Conservation (phyloP, 2,329 filamentous ascomycete genomes). For the Xylariaceae sp. region DNA sequence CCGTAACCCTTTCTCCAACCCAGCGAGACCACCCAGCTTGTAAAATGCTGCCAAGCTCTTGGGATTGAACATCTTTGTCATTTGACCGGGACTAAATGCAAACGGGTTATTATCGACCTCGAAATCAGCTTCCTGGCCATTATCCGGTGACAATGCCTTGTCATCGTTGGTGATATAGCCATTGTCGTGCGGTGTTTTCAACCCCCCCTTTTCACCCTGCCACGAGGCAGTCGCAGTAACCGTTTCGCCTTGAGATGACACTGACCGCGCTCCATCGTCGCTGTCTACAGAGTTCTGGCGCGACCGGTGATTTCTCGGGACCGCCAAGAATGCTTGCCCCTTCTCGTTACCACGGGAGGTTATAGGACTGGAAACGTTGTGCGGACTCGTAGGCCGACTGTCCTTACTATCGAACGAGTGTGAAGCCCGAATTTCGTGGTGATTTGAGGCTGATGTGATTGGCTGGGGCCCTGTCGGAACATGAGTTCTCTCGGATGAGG, state of each 20-base stretch:
- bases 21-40: conserved; percentile 70
- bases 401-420: conserved; percentile 60
- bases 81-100: conserved; percentile 76
- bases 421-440: conserved; percentile 48
- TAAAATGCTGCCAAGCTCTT: conserved; percentile 82
- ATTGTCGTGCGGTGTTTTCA: conserved; percentile 37
- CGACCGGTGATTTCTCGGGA: conserved; percentile 58
- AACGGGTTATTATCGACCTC: conserved; percentile 75
- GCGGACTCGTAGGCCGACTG: conserved; percentile 65
- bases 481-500: conserved; percentile 23
- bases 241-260: conserved; percentile 53
- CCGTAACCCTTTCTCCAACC: conserved; percentile 74
- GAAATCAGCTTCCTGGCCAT: conserved; percentile 73
- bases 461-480: conserved; percentile 16
- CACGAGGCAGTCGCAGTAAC: conserved; percentile 49
- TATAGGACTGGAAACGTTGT: conserved; percentile 64
- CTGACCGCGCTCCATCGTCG: conserved; percentile 55
- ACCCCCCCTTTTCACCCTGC: conserved; percentile 32
- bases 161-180: conserved; percentile 59
- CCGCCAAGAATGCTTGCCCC: conserved; percentile 56
- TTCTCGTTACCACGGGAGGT: conserved; percentile 44
- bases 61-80: conserved; percentile 84
- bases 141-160: conserved; percentile 70
- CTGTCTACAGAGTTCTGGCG: conserved; percentile 69
- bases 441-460: conserved; percentile 15